Evolutionary conservation across 1,139 yeast species (phyloP), one percentile per base, ranked within the genome.

Genomic region (Candida sojae): DNA sequence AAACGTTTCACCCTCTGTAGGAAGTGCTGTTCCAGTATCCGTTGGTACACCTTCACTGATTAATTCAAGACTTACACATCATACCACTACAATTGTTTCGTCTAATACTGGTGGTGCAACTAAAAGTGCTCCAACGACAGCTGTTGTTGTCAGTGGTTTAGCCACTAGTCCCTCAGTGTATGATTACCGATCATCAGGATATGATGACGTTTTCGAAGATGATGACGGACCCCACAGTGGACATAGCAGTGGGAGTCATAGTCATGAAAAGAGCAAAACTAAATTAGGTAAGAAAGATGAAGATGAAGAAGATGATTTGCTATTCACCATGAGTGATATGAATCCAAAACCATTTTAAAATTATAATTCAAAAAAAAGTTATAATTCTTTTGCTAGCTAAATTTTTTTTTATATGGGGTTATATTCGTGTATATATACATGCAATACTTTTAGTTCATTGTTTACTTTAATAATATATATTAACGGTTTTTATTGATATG

Each of bases 241-340:
- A 12, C 69, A 64, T 4, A 36, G 43, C 23, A 42, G 38, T 23
- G 43, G 32, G 17, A 42, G 43, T 23, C 39, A 38, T 21, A 41
- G 39, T 32, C 39, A 43, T 26, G 43, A 41, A 6, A 41, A 38
- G 41, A 29, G 33, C 12, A 38, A 38, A 28, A 28, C 12, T 17
- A 36, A 36, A 30, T 23, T 17, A 4, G 23, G 37, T n/a, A 43
- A 39, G 12, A 33, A 35, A 40, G 43, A 51, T 36, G 83, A 79
- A 33, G 86, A 82, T 36, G 90, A 86, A 40, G 95, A 88, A 53
- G 96, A 88, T 54, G 96, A 88, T 52, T 70, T 90, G 58, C 70
- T 90, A 48, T 90, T 90, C 66, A 86, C 95, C 30, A 88, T 90
- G 96, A 89, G 96, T 62, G 96, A 89, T 60, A 88, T 88, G 93